Evolutionary conservation across 352 stramenopile species (phyloP), one percentile per base, ranked within the genome.

Genomic region (Proteromonas lacertae): DNA sequence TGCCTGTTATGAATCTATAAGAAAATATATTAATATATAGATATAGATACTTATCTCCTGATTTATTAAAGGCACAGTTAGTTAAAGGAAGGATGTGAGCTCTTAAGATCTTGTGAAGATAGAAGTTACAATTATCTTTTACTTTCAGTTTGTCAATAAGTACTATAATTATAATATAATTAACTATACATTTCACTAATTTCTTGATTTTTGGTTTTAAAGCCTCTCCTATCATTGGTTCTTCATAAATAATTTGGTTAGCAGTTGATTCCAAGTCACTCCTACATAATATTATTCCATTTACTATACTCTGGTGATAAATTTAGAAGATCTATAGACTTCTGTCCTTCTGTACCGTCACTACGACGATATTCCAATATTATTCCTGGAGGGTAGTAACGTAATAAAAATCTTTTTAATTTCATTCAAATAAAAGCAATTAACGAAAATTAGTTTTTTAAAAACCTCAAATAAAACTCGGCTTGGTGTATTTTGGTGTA

Each of bases 31-130:
- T n/a, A n/a, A n/a, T n/a, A n/a, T n/a, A n/a, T n/a, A n/a, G n/a
- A n/a, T n/a, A n/a, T n/a, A n/a, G n/a, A n/a, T n/a, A n/a, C 60
- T 88, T 87, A 59, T 90, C 75, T 31, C 75, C 76, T 6, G 60
- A 76, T 45, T 91, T 90, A 64, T 91, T 91, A 55, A 91, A 91
- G 17, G 73, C 76, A 41, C 76, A 91, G 49, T 91, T 90, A 19
- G 75, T 91, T 32, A 91, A 50, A 18, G 75, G 75, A 31, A 91
- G 50, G 29, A 91, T 90, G 50, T 91, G 76, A 12, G 74, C 73
- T 10, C 71, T 55, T 25, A 90, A 50, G 48, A 90, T 90, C 58
- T 90, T 90, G 53, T 88, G 90, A 4, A 91, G 51, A 48, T 88
- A 91, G 37, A 88, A 91, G 44, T 91, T 74, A 43, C 68, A 74